Evolutionary conservation across 768 basidiomycete species (phyloP).

Genomic region (Leccinum boreale): DNA sequence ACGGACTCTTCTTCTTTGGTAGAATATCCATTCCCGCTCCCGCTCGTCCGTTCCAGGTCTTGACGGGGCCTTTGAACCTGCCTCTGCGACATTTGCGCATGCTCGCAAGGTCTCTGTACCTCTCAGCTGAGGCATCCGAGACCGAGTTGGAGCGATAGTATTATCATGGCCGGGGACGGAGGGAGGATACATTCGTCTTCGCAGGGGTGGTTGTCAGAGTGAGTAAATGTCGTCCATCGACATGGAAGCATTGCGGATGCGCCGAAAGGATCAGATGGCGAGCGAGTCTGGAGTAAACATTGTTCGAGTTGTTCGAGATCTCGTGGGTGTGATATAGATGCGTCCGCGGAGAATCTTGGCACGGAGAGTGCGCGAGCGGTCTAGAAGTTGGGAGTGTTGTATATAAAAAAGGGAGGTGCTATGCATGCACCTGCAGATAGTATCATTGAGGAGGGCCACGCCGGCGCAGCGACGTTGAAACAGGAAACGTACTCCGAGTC

Average conservation of each 20-base stretch:
- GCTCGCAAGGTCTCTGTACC: constrained; percentile 22
- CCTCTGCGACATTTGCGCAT: constrained; percentile 29
- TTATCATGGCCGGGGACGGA: constrained; percentile 12
- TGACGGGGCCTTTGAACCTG: constrained; percentile 31
- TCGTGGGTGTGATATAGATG: constrained; percentile 40
- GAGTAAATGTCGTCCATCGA: constrained; percentile 33
- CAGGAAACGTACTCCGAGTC: constrained; percentile 44
- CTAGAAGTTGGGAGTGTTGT: constrained; percentile 45
- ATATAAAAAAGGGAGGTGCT: constrained; percentile 22
- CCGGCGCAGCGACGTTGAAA: not conserved
- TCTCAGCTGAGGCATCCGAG: constrained; percentile 24
- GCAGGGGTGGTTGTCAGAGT: constrained; percentile 9
- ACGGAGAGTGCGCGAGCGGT: constrained; percentile 52
- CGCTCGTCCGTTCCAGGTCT: constrained; percentile 30
- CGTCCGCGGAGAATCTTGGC: constrained; percentile 55
- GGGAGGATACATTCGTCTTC: constrained; percentile 4
- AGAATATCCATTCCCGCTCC: constrained; percentile 27
- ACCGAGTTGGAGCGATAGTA: constrained; percentile 24
- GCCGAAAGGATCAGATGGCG: constrained; percentile 24
- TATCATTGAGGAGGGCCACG: constrained; percentile 4
- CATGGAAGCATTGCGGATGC: constrained; percentile 30
- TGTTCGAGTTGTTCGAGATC: constrained; percentile 19
- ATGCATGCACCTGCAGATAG: not conserved
- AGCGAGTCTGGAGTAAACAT: constrained; percentile 9
- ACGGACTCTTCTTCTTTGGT: constrained; percentile 19